A percentile compares a stretch with the other conserved stretches of the same genome.
These are phyloP conservation scores for Rhododendron mucronatum DNA, from an alignment of 148 eudicot species.

Conservation along the genomic window DNA sequence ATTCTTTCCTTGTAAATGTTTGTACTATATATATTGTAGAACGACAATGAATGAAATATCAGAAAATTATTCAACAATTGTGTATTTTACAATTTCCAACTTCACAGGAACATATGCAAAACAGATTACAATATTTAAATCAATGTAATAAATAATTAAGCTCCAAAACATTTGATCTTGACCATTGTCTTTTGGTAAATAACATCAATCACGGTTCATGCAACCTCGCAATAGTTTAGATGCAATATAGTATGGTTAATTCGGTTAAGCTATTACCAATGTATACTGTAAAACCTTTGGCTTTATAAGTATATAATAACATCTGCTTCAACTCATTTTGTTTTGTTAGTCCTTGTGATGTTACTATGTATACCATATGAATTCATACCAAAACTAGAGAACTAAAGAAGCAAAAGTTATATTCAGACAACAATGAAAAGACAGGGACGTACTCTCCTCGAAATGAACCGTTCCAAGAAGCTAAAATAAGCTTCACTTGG, in stretches of 20 bases:
- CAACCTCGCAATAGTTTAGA: not conserved
- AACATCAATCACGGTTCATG: not conserved
- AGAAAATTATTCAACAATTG: too few species aligned
- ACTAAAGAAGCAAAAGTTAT: too few species aligned
- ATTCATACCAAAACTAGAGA: not conserved
- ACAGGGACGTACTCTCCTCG: not conserved
- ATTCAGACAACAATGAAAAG: not conserved
- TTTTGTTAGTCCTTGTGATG: not conserved
- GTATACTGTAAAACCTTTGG: not conserved
- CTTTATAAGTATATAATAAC: too few species aligned
- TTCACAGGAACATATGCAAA: not conserved
- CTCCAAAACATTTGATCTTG: not conserved
- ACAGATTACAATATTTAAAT: not conserved
- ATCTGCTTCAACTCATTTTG: not conserved
- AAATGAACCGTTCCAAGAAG: constrained; percentile 4
- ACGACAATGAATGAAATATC: too few species aligned
- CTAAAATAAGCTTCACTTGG: not conserved
- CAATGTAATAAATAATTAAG: not conserved
- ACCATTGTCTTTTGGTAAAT: too few species aligned
- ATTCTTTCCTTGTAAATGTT: too few species aligned
- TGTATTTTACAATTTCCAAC: too few species aligned
- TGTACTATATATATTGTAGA: too few species aligned
- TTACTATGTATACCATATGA: not conserved
- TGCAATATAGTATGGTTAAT: not conserved
- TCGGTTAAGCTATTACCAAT: not conserved